Evolutionary conservation across 1,284 basidiomycete genomes (phyloP).

Genomic region (Papiliotrema terrestris): DNA sequence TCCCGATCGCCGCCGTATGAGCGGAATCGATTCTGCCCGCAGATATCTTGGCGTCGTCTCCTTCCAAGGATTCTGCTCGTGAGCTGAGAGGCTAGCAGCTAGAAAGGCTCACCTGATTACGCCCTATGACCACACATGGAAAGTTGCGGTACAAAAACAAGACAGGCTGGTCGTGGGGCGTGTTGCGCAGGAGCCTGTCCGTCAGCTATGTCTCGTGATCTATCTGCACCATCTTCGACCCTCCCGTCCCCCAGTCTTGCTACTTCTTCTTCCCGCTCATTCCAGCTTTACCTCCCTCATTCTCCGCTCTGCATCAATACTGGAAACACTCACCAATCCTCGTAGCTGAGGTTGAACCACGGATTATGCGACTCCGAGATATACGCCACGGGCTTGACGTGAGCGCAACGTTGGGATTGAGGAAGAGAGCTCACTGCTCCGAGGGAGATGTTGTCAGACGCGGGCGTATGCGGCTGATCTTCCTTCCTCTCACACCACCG

Average conservation of each 20-base stretch:
- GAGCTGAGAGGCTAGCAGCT: neutral
- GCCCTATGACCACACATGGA: slow-evolving; percentile 89
- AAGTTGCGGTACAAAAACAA: slow-evolving; percentile 84
- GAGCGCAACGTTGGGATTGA: neutral
- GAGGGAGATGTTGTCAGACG: slow-evolving; percentile 27
- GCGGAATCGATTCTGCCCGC: slow-evolving; percentile 60
- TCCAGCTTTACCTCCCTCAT: no score
- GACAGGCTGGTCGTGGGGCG: slow-evolving; percentile 63
- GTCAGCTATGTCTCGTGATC: neutral
- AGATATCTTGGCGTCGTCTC: slow-evolving; percentile 75
- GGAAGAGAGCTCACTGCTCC: slow-evolving; percentile 9
- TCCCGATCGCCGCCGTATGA: slow-evolving; percentile 83
- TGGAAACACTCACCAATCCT: slow-evolving; percentile 93
- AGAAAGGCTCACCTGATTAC: slow-evolving; percentile 63
- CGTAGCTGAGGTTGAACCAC: slow-evolving; percentile 88
- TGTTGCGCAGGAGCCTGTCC: slow-evolving; percentile 78
- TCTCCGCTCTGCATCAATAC: slow-evolving; percentile 1
- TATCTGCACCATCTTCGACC: no score
- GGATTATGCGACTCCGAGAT: slow-evolving; percentile 79
- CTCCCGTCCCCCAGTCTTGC: no score
- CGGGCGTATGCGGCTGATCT: slow-evolving; percentile 4
- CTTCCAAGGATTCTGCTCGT: slow-evolving; percentile 85
- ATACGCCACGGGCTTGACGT: slow-evolving; percentile 56
- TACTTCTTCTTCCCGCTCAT: no score
- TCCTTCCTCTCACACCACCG: neutral